These are phyloP conservation scores for Fusarium camptoceras DNA, from an alignment of 2,329 filamentous ascomycete species.

Conservation along the genomic window DNA sequence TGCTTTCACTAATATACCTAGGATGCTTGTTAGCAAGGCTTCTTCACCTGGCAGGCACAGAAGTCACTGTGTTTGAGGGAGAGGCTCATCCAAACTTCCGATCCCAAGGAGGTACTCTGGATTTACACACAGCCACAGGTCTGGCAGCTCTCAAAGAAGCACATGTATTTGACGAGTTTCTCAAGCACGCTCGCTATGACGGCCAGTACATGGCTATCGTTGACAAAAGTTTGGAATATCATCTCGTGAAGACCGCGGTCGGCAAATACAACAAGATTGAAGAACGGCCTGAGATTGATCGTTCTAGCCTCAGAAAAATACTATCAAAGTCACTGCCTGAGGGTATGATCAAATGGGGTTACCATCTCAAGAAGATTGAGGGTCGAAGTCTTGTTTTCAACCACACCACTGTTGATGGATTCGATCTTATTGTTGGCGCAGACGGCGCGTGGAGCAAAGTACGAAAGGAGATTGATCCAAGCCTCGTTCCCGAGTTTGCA, in stretches of 20 bases:
- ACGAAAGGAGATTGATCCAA: constrained; percentile 49
- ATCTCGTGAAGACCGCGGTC: constrained; percentile 46
- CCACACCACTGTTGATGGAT: constrained; percentile 51
- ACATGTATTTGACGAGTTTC: constrained; percentile 62
- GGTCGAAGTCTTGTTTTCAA: constrained; percentile 54
- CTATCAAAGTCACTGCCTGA: constrained; percentile 59
- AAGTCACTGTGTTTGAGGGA: constrained; percentile 63
- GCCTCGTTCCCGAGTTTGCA: constrained; percentile 58
- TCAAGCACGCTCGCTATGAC: constrained; percentile 63
- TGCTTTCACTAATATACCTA: constrained; percentile 21
- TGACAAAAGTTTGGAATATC: constrained; percentile 54
- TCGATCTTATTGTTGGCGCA: constrained; percentile 54
- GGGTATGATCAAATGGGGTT: constrained; percentile 60
- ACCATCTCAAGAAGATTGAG: constrained; percentile 56
- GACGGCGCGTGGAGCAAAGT: constrained; percentile 56
- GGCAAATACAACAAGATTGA: constrained; percentile 41
- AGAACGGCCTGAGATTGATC: constrained; percentile 66
- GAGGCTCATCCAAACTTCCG: constrained; percentile 58
- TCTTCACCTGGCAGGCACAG: constrained; percentile 59
- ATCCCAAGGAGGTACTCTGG: constrained; percentile 65
- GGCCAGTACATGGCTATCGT: constrained; percentile 62
- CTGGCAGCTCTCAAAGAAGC: constrained; percentile 64
- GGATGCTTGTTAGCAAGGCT: constrained; percentile 58
- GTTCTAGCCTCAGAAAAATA: constrained; percentile 57
- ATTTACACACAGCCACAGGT: constrained; percentile 64